Conservation (phyloP, 208 protist genomes). For the Acanthamoeba culbertsoni region DNA sequence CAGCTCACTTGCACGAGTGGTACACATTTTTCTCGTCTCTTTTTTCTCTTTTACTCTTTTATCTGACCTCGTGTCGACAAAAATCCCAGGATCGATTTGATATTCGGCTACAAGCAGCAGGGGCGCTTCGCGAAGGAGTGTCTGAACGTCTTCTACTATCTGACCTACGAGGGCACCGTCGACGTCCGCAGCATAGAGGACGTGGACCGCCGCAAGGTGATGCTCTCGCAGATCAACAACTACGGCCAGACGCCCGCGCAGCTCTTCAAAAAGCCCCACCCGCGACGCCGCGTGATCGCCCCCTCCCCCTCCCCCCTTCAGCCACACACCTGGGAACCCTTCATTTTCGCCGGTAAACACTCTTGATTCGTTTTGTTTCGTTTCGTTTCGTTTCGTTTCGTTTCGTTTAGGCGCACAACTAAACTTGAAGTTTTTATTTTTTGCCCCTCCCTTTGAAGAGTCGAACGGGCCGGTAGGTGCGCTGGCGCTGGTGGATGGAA, state of each 20-base stretch:
- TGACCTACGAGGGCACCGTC: slow-evolving; percentile 84
- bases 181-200: slow-evolving; percentile 87
- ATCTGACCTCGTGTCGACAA: not conserved
- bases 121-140: slow-evolving; percentile 88
- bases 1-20: slow-evolving; percentile 85
- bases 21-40: too few relatives aligned
- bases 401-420: not conserved
- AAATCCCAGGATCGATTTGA: slow-evolving; percentile 94
- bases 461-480: not conserved
- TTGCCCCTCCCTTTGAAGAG: not conserved
- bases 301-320: not conserved
- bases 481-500: not conserved
- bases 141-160: slow-evolving; percentile 93
- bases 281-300: not conserved
- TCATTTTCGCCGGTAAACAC: not conserved
- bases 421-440: too few relatives aligned
- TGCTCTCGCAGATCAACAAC: slow-evolving; percentile 93
- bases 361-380: not conserved
- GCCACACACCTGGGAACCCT: not conserved
- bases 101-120: slow-evolving; percentile 95
- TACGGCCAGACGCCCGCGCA: slow-evolving; percentile 91
- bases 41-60: not conserved
- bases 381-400: not conserved
- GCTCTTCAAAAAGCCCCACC: slow-evolving; percentile 58
- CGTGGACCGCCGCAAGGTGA: slow-evolving; percentile 75